Conservation (phyloP, 129 eudicot species). For the Saposhnikovia divaricata region DNA sequence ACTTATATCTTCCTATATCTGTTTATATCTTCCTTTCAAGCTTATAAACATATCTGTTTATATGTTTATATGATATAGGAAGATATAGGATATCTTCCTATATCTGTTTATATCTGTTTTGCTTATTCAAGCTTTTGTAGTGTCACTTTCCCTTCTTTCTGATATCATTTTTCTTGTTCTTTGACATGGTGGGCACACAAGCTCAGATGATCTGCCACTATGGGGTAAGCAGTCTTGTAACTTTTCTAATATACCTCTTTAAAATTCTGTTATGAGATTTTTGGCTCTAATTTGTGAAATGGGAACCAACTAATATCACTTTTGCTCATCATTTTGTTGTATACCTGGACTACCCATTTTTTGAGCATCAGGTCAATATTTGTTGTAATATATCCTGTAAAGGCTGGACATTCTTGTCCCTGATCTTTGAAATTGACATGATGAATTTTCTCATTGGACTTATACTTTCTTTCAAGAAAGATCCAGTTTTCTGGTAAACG, state of each 20-base stretch:
- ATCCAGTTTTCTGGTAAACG: neutral
- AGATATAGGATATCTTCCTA: no score
- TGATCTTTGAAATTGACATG: neutral
- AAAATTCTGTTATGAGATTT: neutral
- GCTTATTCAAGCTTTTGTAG: neutral
- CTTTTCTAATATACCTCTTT: conserved; percentile 8
- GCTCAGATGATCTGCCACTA: conserved; percentile 78
- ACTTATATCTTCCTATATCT: no score
- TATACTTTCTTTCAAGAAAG: neutral
- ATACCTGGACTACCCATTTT: conserved; percentile 88
- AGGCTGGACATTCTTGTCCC: neutral
- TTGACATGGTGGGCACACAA: conserved; percentile 20
- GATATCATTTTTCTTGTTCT: conserved; percentile 22
- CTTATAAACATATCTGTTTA: no score
- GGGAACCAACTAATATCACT: conserved; percentile 61
- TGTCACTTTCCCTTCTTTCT: conserved; percentile 11
- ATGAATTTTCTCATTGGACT: neutral
- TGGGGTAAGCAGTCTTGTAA: conserved; percentile 67
- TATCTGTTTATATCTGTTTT: neutral
- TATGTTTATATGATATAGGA: no score
- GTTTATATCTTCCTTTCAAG: no score
- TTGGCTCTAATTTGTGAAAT: conserved; percentile 31
- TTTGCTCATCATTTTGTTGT: conserved; percentile 84
- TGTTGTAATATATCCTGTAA: neutral
- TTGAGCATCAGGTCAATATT: conserved; percentile 86